Conservation (phyloP, 2,329 filamentous ascomycete genomes). For the Claviceps capensis region DNA sequence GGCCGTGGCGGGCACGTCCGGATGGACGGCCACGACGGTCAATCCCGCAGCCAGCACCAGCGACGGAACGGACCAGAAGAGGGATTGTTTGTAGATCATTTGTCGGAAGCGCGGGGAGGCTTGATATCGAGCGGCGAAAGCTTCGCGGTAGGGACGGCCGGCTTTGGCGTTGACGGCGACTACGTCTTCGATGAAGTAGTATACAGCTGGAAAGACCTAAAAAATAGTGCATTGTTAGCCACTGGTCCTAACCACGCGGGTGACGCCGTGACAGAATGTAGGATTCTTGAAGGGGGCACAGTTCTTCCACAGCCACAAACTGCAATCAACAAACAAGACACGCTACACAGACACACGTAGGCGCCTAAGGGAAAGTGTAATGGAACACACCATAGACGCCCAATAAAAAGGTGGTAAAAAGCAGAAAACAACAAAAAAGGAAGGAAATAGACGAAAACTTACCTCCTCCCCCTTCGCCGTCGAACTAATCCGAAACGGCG, state of each 20-base stretch:
- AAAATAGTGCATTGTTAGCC: background rate
- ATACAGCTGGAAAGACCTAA: constrained; percentile 43
- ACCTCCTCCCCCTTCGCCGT: constrained; percentile 39
- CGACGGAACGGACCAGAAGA: constrained; percentile 28
- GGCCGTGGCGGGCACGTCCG: constrained; percentile 19
- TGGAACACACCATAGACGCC: background rate
- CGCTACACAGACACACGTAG: too few species aligned
- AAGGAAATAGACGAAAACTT: background rate
- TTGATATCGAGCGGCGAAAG: constrained; percentile 26
- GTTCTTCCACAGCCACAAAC: too few species aligned
- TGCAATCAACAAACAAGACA: too few species aligned
- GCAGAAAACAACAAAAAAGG: background rate
- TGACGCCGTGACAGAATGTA: too few species aligned
- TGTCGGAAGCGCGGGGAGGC: constrained; percentile 27
- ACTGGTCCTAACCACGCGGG: too few species aligned
- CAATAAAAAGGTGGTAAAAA: too few species aligned
- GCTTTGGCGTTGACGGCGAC: constrained; percentile 53
- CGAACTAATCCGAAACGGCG: constrained; percentile 51
- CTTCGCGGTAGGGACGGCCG: constrained; percentile 27
- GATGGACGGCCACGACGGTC: constrained; percentile 23
- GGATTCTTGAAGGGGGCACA: too few species aligned
- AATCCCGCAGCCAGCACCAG: constrained; percentile 22
- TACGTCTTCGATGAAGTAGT: constrained; percentile 54
- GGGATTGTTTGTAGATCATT: constrained; percentile 25
- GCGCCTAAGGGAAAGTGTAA: too few species aligned